Percentiles rank a stretch among this genome's conserved stretches.
Evolutionary conservation across 1,139 yeast species (phyloP).

Genomic region (Saccharomyces hybrid): DNA sequence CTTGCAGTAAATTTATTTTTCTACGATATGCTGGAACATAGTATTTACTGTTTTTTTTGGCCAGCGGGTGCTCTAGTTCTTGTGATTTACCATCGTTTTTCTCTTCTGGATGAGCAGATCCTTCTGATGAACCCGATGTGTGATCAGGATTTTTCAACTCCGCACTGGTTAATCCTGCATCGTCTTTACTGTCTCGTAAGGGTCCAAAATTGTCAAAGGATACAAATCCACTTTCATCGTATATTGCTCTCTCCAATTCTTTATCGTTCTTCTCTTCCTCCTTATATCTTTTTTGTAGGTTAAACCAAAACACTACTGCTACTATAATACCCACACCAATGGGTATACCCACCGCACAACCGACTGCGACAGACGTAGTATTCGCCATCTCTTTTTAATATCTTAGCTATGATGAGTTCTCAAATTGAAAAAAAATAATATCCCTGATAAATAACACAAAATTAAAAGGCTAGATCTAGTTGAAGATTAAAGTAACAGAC

Average conservation of each 20-base stretch:
- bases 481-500: neutral
- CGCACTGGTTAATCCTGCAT: constrained; percentile 6
- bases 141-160: constrained; percentile 3
- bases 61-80: neutral
- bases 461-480: neutral
- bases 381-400: constrained; percentile 13
- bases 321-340: constrained; percentile 33
- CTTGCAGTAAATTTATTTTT: constrained; percentile 19
- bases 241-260: constrained; percentile 28
- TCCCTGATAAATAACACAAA: constrained; percentile 1
- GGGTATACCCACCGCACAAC: constrained; percentile 45
- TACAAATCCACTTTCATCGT: constrained; percentile 30
- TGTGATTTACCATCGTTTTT: constrained; percentile 4
- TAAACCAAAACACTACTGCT: constrained; percentile 33
- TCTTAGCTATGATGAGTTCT: neutral
- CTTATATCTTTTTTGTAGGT: constrained; percentile 33
- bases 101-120: constrained; percentile 9
- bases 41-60: constrained; percentile 16
- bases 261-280: constrained; percentile 33
- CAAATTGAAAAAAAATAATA: neutral
- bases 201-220: constrained; percentile 30
- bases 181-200: constrained; percentile 12
- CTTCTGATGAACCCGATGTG: neutral
- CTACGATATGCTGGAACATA: constrained; percentile 36
- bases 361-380: constrained; percentile 39